Evolutionary conservation across 768 basidiomycete genomes (phyloP).

Genomic region (Pleurotus giganteus): DNA sequence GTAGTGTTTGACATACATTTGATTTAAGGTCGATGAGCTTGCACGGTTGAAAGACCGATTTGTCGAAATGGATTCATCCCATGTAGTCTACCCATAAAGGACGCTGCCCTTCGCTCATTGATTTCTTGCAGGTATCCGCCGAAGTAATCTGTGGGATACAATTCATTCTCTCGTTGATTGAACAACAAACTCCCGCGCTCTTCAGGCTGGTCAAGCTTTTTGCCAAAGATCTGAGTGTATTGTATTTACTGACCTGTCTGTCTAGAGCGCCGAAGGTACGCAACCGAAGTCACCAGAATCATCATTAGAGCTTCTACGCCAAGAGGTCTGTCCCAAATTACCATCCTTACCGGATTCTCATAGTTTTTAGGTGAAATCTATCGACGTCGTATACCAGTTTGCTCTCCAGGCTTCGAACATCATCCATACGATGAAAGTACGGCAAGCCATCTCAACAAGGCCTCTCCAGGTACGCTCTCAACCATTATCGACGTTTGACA

Average conservation of each 20-base stretch:
- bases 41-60: not conserved
- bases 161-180: not conserved
- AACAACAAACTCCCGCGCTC: not conserved
- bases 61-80: not conserved
- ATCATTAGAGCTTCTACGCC: not conserved
- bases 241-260: not conserved
- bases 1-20: not conserved
- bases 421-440: not conserved
- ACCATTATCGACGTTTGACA: not conserved
- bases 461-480: not conserved
- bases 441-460: not conserved
- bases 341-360: not conserved
- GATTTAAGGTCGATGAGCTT: slow-evolving; percentile 1
- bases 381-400: not conserved
- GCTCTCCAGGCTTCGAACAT: not conserved
- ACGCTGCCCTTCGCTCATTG: not conserved
- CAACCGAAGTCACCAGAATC: not conserved
- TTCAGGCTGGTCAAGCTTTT: not conserved
- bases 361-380: not conserved
- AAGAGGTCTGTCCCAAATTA: not conserved
- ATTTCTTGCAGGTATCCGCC: not conserved
- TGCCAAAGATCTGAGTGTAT: not conserved
- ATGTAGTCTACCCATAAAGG: not conserved
- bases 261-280: not conserved
- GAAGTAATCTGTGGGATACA: not conserved